A percentile compares a stretch with the other conserved stretches of the same genome.
Evolutionary conservation across 345 rosid genomes (phyloP).

Genomic region (Linum trigynum): DNA sequence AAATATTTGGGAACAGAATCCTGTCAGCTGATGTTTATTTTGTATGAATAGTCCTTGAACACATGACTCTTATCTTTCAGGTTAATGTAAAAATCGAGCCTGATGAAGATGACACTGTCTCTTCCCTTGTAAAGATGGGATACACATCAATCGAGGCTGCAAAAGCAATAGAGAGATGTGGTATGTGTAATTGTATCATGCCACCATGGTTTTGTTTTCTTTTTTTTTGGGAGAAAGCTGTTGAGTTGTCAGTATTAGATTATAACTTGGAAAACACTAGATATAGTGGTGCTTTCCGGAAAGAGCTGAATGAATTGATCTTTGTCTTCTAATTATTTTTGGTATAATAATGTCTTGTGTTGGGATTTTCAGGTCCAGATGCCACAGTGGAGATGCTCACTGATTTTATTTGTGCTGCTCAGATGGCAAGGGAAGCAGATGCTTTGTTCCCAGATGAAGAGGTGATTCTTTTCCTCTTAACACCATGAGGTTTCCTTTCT

Average conservation of each 20-base stretch:
- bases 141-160: conserved; percentile 51
- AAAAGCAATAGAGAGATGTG: conserved; percentile 81
- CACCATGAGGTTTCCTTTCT: too few relatives aligned
- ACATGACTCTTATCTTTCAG: conserved; percentile 20
- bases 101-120: conserved; percentile 29
- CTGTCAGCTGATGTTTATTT: neutral
- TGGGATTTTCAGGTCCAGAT: conserved; percentile 41
- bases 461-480: conserved; percentile 27
- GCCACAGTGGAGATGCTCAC: conserved; percentile 50
- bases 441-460: conserved; percentile 42
- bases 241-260: neutral
- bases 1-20: neutral
- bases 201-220: neutral
- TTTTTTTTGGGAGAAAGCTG: neutral
- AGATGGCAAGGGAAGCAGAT: conserved; percentile 51
- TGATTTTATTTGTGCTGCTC: conserved; percentile 81
- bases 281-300: neutral
- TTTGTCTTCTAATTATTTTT: neutral
- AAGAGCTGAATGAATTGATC: conserved; percentile 4
- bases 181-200: conserved; percentile 25
- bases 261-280: neutral
- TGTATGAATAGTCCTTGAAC: neutral
- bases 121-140: conserved; percentile 54
- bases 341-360: conserved; percentile 6
- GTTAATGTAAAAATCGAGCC: conserved; percentile 28